Evolutionary conservation across 257 asterid species (phyloP).

Genomic region (Ilex asprella): DNA sequence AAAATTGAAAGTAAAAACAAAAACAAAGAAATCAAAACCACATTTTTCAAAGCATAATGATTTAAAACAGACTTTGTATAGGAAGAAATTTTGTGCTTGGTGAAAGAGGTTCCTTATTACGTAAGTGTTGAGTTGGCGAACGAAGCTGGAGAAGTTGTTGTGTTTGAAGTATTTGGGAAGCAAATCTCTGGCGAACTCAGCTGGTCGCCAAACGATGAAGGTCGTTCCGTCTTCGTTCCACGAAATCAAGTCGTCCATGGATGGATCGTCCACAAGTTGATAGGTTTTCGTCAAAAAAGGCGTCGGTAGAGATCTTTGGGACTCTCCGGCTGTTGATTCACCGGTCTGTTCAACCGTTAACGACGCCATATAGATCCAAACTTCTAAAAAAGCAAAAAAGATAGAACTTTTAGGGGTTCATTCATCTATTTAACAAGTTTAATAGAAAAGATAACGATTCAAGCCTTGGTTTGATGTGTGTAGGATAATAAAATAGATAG

Average conservation of each 20-base stretch:
- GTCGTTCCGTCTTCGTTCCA: slow-evolving; percentile 87
- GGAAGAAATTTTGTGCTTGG: too few species aligned
- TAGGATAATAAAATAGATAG: too few species aligned
- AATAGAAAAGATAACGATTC: too few species aligned
- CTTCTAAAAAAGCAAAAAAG: too few species aligned
- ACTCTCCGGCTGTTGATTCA: slow-evolving; percentile 27
- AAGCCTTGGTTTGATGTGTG: too few species aligned
- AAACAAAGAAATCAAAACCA: background rate
- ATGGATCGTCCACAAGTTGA: slow-evolving; percentile 70
- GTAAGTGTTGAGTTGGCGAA: slow-evolving; percentile 82
- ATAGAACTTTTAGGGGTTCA: background rate
- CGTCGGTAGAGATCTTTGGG: slow-evolving; percentile 65
- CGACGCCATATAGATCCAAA: slow-evolving; percentile 3
- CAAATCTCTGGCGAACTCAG: slow-evolving; percentile 81
- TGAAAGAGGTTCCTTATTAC: slow-evolving; percentile 19
- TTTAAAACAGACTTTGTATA: background rate
- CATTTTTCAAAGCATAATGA: background rate
- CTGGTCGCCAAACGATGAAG: slow-evolving; percentile 83
- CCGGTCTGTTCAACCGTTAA: slow-evolving; percentile 31
- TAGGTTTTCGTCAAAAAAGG: slow-evolving; percentile 82
- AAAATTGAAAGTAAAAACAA: background rate
- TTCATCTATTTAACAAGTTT: too few species aligned
- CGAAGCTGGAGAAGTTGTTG: slow-evolving; percentile 91
- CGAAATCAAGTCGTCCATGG: slow-evolving; percentile 61
- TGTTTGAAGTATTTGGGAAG: slow-evolving; percentile 82